Conservation (phyloP, 805 yeast genomes). For the Candida hungchunana region DNA sequence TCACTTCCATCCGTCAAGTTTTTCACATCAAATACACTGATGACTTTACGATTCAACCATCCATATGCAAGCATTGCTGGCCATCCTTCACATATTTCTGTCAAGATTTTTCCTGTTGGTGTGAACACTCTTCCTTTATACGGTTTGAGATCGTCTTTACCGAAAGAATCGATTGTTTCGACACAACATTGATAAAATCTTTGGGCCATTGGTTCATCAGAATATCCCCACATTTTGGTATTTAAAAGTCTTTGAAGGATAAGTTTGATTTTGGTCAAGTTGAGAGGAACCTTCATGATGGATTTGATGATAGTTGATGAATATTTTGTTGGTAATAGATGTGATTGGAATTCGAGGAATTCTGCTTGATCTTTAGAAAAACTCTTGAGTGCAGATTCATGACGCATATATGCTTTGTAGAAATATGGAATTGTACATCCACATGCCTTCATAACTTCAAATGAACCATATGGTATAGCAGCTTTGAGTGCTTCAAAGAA, state of each 20-base stretch:
- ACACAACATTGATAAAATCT: constrained; percentile 49
- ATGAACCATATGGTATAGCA: constrained; percentile 66
- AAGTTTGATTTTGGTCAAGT: constrained; percentile 65
- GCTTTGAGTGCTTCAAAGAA: constrained; percentile 67
- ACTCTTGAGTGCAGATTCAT: constrained; percentile 82
- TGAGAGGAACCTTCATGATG: constrained; percentile 64
- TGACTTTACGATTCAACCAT: constrained; percentile 83
- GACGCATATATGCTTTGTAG: constrained; percentile 88
- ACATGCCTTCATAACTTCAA: constrained; percentile 75
- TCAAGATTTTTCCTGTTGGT: constrained; percentile 83
- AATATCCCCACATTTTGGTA: constrained; percentile 41
- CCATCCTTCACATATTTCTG: constrained; percentile 84
- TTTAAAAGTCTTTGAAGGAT: constrained; percentile 58
- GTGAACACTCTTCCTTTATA: constrained; percentile 72
- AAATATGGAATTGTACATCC: constrained; percentile 84
- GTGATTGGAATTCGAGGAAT: constrained; percentile 36
- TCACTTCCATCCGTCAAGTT: constrained; percentile 32
- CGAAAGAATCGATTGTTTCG: constrained; percentile 78
- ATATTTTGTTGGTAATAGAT: constrained; percentile 30
- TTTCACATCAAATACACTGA: constrained; percentile 58
- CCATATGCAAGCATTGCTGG: constrained; percentile 83
- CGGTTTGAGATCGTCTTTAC: constrained; percentile 46
- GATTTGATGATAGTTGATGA: constrained; percentile 52
- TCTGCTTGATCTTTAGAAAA: constrained; percentile 45
- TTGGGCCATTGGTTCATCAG: constrained; percentile 23